phyloP scores from a whole-genome alignment of 345 rosid species.

The Eucalyptus dawsonii region DNA sequence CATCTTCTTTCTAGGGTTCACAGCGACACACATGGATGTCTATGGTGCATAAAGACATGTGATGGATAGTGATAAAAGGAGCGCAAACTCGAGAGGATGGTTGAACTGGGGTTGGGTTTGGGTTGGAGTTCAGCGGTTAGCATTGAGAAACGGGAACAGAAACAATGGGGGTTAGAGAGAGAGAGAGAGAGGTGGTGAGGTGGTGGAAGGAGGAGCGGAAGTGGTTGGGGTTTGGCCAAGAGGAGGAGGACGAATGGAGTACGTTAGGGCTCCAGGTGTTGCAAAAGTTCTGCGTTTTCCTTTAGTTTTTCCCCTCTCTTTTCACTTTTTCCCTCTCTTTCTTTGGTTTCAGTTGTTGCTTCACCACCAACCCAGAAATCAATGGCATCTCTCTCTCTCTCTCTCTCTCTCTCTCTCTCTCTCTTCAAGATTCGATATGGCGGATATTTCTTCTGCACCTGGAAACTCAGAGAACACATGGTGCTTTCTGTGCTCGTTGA shows the following conservation, averaged over 20 bases:
- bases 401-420: background rate
- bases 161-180: background rate
- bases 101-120: constrained; percentile 12
- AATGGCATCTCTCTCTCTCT: constrained; percentile 27
- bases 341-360: background rate
- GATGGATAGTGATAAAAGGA: background rate
- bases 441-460: background rate
- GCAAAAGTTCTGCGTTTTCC: constrained; percentile 52
- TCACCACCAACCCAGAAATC: constrained; percentile 24
- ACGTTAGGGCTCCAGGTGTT: constrained; percentile 49
- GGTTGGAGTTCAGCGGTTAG: background rate
- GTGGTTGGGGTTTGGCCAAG: constrained; percentile 36
- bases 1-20: background rate
- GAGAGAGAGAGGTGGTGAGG: background rate
- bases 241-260: constrained; percentile 59
- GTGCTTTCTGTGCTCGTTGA: background rate
- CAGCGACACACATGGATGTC: background rate
- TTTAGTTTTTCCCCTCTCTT: background rate
- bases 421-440: background rate
- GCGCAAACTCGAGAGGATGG: background rate
- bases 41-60: background rate
- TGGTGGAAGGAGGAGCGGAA: background rate
- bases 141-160: background rate
- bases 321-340: background rate
- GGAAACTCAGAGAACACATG: background rate